Percentiles rank a stretch among this genome's conserved stretches.
These are phyloP conservation scores for Apiospora pterosperma DNA, from an alignment of 2,329 filamentous ascomycete genomes.

Conservation along the genomic window DNA sequence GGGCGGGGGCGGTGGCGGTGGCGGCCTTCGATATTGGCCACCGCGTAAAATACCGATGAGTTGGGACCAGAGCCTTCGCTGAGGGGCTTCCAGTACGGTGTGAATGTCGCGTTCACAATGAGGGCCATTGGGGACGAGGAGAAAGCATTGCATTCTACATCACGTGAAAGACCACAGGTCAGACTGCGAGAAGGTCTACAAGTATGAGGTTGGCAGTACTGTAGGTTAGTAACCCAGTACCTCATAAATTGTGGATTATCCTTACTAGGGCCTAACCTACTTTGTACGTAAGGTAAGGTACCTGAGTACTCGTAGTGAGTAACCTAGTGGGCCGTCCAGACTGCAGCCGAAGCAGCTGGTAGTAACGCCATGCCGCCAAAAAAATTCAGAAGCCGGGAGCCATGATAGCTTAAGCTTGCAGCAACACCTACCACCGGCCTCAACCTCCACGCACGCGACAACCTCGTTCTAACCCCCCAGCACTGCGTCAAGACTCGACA, in stretches of 20 bases:
- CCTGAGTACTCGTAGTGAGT: not conserved
- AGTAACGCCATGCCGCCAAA: too few relatives aligned
- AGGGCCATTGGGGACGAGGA: too few relatives aligned
- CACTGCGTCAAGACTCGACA: not conserved
- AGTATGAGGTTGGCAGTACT: not conserved
- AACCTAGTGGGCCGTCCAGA: not conserved
- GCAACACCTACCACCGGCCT: not conserved
- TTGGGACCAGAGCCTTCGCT: conserved; percentile 9
- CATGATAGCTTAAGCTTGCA: not conserved
- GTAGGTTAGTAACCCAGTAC: too few relatives aligned
- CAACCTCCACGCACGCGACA: not conserved
- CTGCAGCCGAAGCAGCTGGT: not conserved
- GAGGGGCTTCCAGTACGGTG: conserved; percentile 11
- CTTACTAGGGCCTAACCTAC: too few relatives aligned
- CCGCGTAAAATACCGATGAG: conserved; percentile 15
- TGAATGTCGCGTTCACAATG: conserved; percentile 9
- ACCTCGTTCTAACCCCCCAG: not conserved
- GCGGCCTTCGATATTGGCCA: conserved; percentile 11
- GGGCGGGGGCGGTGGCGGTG: too few relatives aligned
- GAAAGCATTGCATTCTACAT: too few relatives aligned
- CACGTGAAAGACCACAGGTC: too few relatives aligned
- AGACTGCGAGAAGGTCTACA: too few relatives aligned
- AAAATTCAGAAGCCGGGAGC: not conserved
- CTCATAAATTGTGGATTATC: not conserved
- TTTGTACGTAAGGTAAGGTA: not conserved